A percentile compares a stretch with the other conserved stretches of the same genome.
Evolutionary conservation across 1,139 yeast genomes (phyloP).

Genomic region (Candida albicans): DNA sequence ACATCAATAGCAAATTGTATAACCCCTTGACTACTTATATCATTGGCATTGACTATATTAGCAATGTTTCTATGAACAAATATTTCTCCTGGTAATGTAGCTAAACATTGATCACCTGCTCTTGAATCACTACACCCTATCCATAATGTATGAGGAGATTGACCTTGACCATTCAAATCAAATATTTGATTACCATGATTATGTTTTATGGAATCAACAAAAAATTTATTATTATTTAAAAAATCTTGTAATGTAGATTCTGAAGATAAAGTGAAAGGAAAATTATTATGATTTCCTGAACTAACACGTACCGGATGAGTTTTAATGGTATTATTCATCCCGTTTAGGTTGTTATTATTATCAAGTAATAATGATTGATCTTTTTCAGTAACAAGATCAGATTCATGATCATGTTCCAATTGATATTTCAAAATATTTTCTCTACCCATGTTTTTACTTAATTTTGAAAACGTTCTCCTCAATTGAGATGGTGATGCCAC

Average conservation of each 20-base stretch:
- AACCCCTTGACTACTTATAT: slow-evolving; percentile 76
- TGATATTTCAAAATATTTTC: slow-evolving; percentile 45
- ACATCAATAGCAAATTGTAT: slow-evolving; percentile 90
- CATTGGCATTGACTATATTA: slow-evolving; percentile 71
- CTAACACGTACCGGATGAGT: slow-evolving; percentile 9
- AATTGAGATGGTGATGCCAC: neutral
- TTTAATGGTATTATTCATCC: neutral
- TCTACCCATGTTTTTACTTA: slow-evolving; percentile 37
- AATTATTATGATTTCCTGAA: slow-evolving; percentile 21
- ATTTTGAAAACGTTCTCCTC: slow-evolving; percentile 3
- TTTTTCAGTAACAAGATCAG: slow-evolving; percentile 26
- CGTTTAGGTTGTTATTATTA: slow-evolving; percentile 1
- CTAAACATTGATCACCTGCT: slow-evolving; percentile 77
- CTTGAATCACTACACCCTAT: slow-evolving; percentile 96
- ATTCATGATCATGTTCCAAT: slow-evolving; percentile 42
- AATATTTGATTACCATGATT: slow-evolving; percentile 64
- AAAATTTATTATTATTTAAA: slow-evolving; percentile 64
- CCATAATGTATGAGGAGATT: slow-evolving; percentile 91
- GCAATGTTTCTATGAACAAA: slow-evolving; percentile 95
- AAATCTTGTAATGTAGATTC: slow-evolving; percentile 64
- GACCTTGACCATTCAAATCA: slow-evolving; percentile 77
- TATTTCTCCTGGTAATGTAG: slow-evolving; percentile 87
- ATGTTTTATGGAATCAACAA: slow-evolving; percentile 60
- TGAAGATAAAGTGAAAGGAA: slow-evolving; percentile 58
- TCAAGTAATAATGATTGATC: slow-evolving; percentile 9